phyloP scores from a whole-genome alignment of 73 alveolate species.

The Uronychia binucleata region DNA sequence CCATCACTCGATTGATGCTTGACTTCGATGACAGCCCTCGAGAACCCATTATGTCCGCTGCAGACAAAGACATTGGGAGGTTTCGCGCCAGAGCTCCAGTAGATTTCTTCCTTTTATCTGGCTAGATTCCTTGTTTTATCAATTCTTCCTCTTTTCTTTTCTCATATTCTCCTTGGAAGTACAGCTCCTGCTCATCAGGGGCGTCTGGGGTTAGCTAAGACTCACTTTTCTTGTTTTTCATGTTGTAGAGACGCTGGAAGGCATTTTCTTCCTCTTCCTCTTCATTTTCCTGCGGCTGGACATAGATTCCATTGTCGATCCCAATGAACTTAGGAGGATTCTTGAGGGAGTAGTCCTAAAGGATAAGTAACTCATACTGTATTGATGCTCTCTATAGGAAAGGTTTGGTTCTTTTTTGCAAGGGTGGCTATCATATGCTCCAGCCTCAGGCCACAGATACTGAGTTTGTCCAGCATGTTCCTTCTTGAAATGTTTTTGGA shows the following conservation, averaged over 20 bases:
- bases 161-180: no score
- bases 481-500: slow-evolving; percentile 19
- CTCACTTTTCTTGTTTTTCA: no score
- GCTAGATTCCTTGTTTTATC: background rate
- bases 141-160: background rate
- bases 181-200: no score
- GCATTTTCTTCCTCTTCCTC: slow-evolving; percentile 38
- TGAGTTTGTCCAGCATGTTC: slow-evolving; percentile 31
- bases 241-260: no score
- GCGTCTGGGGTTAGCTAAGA: no score
- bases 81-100: no score
- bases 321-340: slow-evolving; percentile 44
- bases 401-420: slow-evolving; percentile 40
- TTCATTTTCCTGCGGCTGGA: slow-evolving; percentile 26
- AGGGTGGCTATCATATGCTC: slow-evolving; percentile 62
- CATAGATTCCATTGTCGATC: slow-evolving; percentile 11
- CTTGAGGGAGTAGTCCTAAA: slow-evolving; percentile 3
- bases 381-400: slow-evolving; percentile 35
- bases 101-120: no score
- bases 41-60: slow-evolving; percentile 29
- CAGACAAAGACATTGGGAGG: background rate
- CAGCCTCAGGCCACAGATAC: slow-evolving; percentile 46
- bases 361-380: no score
- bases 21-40: slow-evolving; percentile 18
- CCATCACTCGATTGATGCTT: background rate